Evolutionary conservation across 2,329 filamentous ascomycete genomes (phyloP), one percentile per base, ranked within the genome.

Genomic region (Colletotrichum lupini): DNA sequence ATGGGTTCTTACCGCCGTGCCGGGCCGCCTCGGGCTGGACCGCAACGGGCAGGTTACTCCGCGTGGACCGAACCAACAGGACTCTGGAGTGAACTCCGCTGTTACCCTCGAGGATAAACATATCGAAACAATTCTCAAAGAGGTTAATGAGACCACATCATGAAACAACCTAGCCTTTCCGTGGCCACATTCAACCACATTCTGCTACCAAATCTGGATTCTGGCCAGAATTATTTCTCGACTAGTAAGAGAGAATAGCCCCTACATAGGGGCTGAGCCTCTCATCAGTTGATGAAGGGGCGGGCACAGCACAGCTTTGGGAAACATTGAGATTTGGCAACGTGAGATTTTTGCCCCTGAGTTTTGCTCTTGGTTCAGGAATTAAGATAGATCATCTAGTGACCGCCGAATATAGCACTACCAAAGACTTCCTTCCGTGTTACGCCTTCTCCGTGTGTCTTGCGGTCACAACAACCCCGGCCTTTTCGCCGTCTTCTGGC

Each of bases 391-490:
- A 49, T 11, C 19, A 49, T 11, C 19, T 11, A n/a, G 19, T 49
- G 42, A 49, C 19, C 19, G 42, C 5, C 7, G 24, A n/a, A 22
- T 35, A 16, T 46, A 35, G 16, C 60, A 63, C 4, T 46, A 63
- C 4, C 46, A 55, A 14, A 9, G 19, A 19, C 42, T 30, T 26
- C 49, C 30, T 9, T 65, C 14, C 28, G 24, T 30, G 35, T 65
- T 52, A 72, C 37, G 65, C 65, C 65, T 68, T 68, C 65, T 72
- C 37, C n/a, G 68, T 22, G 52, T 68, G 69, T 30, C 37, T 37
- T 37, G 65, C 58, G 5, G 58, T 37, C 28, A 58, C 65, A 16
- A 68, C 14, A 7, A 62, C 37, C 8, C n/a, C 52, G 19, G 35
- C 69, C 53, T 68, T 72, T 14, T 72, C 58, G 5, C 52, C 53